Base-by-base conservation (phyloP, 257 asterid genomes). In the Solanum chmielewskii region DNA sequence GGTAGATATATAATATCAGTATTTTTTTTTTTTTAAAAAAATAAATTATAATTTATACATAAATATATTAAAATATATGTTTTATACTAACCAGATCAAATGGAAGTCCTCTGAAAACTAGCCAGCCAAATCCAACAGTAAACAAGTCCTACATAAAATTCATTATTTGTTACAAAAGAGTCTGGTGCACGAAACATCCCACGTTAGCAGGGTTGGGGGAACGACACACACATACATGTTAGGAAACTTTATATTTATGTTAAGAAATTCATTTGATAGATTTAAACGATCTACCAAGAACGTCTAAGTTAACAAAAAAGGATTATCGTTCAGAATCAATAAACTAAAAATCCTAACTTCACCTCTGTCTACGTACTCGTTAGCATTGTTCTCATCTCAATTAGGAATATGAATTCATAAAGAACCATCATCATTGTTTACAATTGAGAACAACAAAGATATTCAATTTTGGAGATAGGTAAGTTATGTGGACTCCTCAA, bases 71-170 rank as follows among this genome's bases (percentile, higher is more conserved):
- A 7, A 42, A n/a, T 13, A 39, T 27, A 31, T 41, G 12, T 47
- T 25, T 42, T 85, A 33, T 64, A 37, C 90, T 41, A 60, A 86
- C 88, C 87, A 86, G 42, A 88, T 86, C 88, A 81, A 86, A 86
- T 77, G 90, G 88, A 39, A 88, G 88, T n/a, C 69, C 90, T 35
- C 87, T 85, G 25, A 80, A 86, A 16, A 88, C 76, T 60, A 88
- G 3, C 90, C 88, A 88, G 59, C 88, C 90, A 59, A 86, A 81
- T 80, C 87, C 88, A 70, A 88, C 59, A 8, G 88, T 88, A 85
- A 85, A 88, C 15, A 88, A n/a, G 52, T 88, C 88, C 88, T 88
- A 56, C 25, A 56, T 56, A 2, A 56, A 56, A 56, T 11, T 56
- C 64, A 56, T 56, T 56, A 7, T 56, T 56, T 56, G 25, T 56